Evolutionary conservation across 805 yeast genomes (phyloP), one percentile per base, ranked within the genome.

Genomic region (Yamadazyma ubonensis): DNA sequence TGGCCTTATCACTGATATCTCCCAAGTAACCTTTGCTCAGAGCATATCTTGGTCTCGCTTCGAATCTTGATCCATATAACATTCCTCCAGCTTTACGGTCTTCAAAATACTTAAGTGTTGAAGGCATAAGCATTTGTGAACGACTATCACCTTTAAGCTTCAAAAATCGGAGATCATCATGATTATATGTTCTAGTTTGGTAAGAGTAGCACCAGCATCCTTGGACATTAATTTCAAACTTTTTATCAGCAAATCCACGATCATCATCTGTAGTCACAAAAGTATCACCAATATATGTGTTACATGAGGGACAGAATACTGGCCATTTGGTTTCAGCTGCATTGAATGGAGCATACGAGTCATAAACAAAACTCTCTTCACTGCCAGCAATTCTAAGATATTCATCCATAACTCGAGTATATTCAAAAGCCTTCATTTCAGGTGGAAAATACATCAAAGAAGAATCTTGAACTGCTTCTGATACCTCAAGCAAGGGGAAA

Each of bases 111-210:
- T 36, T 36, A 8, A 7, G 19, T 12, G 27, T 15, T 4, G 32
- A 35, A 20, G 33, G 33, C 14, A 29, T 14, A 12, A 19, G 26
- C 26, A 4, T 6, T 23, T 23, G 9, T 5, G 26, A 23, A 6
- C 26, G 26, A 23, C 7, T 10, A 21, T 36, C 46, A 9, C 11
- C 20, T 2, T 29, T 33, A 9, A 58, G 23, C 26, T 51, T 49
- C n/a, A 57, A 27, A 21, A 43, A 49, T 26, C 58, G 33, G 12
- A 57, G 41, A 29, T 50, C 54, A 4, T 52, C 53, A 29, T 55
- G 59, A 23, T 4, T 23, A 6, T 4, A 23, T 17, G 44, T 47
- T 10, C 54, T 32, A 2, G 17, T 12, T 1, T 12, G 19, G 11
- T 14, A 5, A 6, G 41, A 42, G 18, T 37, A 36, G 38, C 55